Evolutionary conservation across 768 basidiomycete genomes (phyloP).

Genomic region (Suillus clintonianus): DNA sequence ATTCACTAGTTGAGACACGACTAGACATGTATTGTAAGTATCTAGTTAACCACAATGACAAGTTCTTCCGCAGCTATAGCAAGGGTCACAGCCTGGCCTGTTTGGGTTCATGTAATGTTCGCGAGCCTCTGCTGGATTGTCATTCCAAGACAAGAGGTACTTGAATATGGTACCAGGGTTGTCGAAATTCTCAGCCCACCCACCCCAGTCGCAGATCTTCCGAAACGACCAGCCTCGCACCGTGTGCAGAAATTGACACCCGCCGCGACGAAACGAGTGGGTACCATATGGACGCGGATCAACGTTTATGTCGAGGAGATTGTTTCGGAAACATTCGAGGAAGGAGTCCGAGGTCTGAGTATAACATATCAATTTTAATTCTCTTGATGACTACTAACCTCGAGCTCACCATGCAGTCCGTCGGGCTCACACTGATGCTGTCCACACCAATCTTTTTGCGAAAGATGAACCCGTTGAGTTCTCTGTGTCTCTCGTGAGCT

Average conservation of each 20-base stretch:
- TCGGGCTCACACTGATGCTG: too few species aligned
- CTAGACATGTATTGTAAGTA: not conserved
- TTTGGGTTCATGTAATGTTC: constrained; percentile 41
- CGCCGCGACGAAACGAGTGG: constrained; percentile 41
- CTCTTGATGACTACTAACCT: too few species aligned
- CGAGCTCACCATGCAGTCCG: too few species aligned
- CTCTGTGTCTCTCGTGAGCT: not conserved
- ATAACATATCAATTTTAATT: too few species aligned
- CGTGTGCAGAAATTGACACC: constrained; percentile 39
- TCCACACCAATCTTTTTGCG: not conserved
- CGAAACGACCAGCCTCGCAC: constrained; percentile 36
- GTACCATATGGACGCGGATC: constrained; percentile 33
- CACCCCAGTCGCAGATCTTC: constrained; percentile 48
- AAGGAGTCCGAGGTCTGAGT: constrained; percentile 29
- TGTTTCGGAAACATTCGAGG: constrained; percentile 40
- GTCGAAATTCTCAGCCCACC: constrained; percentile 42
- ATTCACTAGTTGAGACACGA: not conserved
- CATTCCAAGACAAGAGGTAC: constrained; percentile 45
- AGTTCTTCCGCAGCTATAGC: constrained; percentile 31
- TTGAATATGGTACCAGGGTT: constrained; percentile 41
- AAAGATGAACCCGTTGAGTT: constrained; percentile 4
- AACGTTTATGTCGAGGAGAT: constrained; percentile 40
- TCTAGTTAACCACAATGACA: constrained; percentile 29
- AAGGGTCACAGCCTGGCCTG: constrained; percentile 20
- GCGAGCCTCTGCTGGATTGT: constrained; percentile 31